Base-by-base conservation (phyloP, 2,329 filamentous ascomycete species). In the Lomentospora prolificans region DNA sequence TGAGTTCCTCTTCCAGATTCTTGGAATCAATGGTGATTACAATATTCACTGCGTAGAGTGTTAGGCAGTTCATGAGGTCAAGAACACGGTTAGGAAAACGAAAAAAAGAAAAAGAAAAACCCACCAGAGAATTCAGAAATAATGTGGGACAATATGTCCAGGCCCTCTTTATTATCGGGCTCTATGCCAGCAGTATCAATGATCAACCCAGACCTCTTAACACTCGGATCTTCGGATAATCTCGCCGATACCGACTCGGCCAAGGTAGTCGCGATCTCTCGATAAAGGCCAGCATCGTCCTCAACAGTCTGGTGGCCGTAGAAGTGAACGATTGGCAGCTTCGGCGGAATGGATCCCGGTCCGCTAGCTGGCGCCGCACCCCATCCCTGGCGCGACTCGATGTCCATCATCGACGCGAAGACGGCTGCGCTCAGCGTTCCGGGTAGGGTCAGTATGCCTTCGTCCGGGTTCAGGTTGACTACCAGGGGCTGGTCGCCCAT, bases 351-450 rank as follows among this genome's bases (percentile, higher is more conserved):
- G 0, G 85, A 81, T 62, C 87, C 94, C 0, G 94, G 91, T 0
- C 92, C 94, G 61, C 88, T 95, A 63, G 91, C 95, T 0, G 92
- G 91, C 62, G 89, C 91, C 61, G 81, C 89, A 8, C 94, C 94
- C 85, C 90, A 96, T 19, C 88, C 89, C 59, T 90, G 86, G 64
- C 92, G 88, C 2, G 77, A 75, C 63, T 81, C 79, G 1, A 95
- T 79, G 68, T 97, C 92, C 72, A 97, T 81, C 63, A 95, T 81
- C 0, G 87, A 90, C 8, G 87, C 87, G 65, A 95, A 90, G 3
- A 89, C 88, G n/a, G 87, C 86, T 0, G 91, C 89, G 53, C 87
- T 92, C 61, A 99, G 69, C 31, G 88, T 91, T 0, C 91, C 91
- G 0, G 94, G 86, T 24, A 92, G 74, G 54, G 81, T 84, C 55